Evolutionary conservation across 768 basidiomycete species (phyloP).

Genomic region (Phylloporus rhodoxanthus): DNA sequence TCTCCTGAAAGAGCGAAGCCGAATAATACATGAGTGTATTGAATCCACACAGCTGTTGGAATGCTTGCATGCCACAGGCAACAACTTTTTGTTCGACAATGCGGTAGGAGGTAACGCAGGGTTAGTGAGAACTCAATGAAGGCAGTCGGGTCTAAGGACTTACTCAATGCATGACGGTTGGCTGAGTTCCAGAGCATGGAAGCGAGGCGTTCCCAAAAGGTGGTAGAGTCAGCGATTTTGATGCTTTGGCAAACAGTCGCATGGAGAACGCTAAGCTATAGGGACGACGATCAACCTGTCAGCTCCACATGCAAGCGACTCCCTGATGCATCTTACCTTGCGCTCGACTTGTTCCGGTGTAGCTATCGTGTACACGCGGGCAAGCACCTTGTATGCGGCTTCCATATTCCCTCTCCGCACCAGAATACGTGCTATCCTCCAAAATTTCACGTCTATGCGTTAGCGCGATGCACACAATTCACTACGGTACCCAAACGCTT

Average conservation of each 20-base stretch:
- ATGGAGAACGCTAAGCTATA: slow-evolving; percentile 52
- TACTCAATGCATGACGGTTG: slow-evolving; percentile 68
- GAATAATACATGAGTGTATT: slow-evolving; percentile 76
- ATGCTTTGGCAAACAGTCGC: slow-evolving; percentile 57
- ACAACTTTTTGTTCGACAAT: slow-evolving; percentile 41
- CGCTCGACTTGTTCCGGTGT: slow-evolving; percentile 58
- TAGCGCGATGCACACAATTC: not conserved
- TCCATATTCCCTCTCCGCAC: slow-evolving; percentile 49
- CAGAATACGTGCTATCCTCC: slow-evolving; percentile 51
- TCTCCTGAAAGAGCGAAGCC: slow-evolving; percentile 71
- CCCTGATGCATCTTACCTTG: slow-evolving; percentile 38
- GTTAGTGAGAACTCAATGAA: not conserved
- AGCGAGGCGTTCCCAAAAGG: slow-evolving; percentile 48
- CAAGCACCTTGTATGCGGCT: slow-evolving; percentile 49
- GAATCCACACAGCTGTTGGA: slow-evolving; percentile 81
- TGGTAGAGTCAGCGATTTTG: slow-evolving; percentile 56
- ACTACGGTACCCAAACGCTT: slow-evolving; percentile 22
- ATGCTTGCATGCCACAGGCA: slow-evolving; percentile 75
- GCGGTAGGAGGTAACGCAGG: too few species aligned
- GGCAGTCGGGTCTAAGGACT: slow-evolving; percentile 9
- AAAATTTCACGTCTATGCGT: not conserved
- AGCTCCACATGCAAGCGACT: not conserved
- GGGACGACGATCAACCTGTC: not conserved
- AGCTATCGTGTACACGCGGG: slow-evolving; percentile 65
- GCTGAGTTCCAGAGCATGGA: slow-evolving; percentile 52